phyloP scores from a whole-genome alignment of 225 moss, liverwort and hornwort species.

The Anthoceros angustus region DNA sequence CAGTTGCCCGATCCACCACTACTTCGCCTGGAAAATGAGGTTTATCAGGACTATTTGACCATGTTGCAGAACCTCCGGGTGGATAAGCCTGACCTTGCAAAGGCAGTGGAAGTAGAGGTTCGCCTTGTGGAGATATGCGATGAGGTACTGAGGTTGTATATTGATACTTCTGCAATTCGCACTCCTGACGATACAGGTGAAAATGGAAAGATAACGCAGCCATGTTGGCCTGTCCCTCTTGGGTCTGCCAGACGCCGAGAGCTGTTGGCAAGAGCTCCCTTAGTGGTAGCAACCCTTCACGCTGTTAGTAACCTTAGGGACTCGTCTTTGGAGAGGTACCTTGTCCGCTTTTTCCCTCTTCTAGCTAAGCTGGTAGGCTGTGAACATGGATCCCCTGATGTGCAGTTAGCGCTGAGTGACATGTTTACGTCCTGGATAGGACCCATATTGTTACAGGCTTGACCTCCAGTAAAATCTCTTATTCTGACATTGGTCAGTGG shows the following conservation, averaged over 20 bases:
- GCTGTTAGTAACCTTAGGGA: constrained; percentile 86
- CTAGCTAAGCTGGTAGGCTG: constrained; percentile 88
- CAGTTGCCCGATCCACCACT: constrained; percentile 97
- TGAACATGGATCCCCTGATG: constrained; percentile 93
- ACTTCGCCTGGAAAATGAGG: constrained; percentile 81
- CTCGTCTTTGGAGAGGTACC: constrained; percentile 85
- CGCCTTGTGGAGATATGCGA: constrained; percentile 85
- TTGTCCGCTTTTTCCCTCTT: constrained; percentile 86
- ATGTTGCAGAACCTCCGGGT: constrained; percentile 82
- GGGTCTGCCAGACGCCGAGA: constrained; percentile 88
- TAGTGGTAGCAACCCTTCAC: constrained; percentile 91
- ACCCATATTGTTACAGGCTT: constrained; percentile 86
- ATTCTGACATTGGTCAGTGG: too few species aligned
- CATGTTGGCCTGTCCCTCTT: constrained; percentile 88
- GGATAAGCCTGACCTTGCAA: constrained; percentile 80
- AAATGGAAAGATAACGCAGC: constrained; percentile 30
- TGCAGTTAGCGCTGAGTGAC: constrained; percentile 83
- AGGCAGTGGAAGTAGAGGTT: constrained; percentile 93
- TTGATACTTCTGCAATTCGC: constrained; percentile 58
- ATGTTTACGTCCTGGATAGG: constrained; percentile 99
- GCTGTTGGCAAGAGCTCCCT: constrained; percentile 73
- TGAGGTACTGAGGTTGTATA: constrained; percentile 73
- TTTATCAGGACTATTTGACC: constrained; percentile 86
- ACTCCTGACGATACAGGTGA: constrained; percentile 5
- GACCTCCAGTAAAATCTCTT: neutral